Evolutionary conservation across 2,329 filamentous ascomycete species (phyloP), one percentile per base, ranked within the genome.

Genomic region (Alternaria sp.): DNA sequence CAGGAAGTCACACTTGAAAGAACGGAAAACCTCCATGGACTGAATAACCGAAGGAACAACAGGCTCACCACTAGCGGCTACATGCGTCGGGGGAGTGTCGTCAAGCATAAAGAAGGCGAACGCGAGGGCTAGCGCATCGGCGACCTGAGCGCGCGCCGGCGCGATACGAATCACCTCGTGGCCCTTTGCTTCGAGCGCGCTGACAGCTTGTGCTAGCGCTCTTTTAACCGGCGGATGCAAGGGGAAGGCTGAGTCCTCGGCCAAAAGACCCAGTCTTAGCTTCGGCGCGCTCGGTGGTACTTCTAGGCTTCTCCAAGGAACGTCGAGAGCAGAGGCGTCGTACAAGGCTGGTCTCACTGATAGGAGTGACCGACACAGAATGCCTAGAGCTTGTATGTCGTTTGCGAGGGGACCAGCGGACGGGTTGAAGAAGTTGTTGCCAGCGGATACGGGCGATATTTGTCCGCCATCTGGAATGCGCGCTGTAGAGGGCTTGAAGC

Each of bases 401-500:
- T 58, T 62, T 30, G 60, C 47, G n/a, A 62, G 21, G 15, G 60
- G 60, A 6, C 60, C 60, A 6, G 60, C 60, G 2, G 28, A 54
- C 6, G 60, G 55, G 3, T 30, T 37, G 47, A 62, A 62, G 28
- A 62, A 62, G 12, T 41, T 11, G 33, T 47, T 43, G n/a, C 60
- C 60, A 14, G 21, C 26, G 7, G 9, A 30, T 2, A 15, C 47
- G n/a, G 60, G 60, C 1, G 28, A 30, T 3, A 15, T 23, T 53
- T 68, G 63, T 0, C 71, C 66, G 18, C 58, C 66, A 30, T 64
- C 87, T 0, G 85, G 85, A 0, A 87, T 78, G 0, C 86, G 76
- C 0, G 83, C 83, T 58, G 84, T 79, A 0, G 85, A 87, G 0
- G 86, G 84, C 63, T 87, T 87, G 30, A 87, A 75, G 0, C 84